Percentiles rank a stretch among this genome's conserved stretches.
Conservation (phyloP, 2,329 filamentous ascomycete genomes). For the Chaetothyriales sp. region DNA sequence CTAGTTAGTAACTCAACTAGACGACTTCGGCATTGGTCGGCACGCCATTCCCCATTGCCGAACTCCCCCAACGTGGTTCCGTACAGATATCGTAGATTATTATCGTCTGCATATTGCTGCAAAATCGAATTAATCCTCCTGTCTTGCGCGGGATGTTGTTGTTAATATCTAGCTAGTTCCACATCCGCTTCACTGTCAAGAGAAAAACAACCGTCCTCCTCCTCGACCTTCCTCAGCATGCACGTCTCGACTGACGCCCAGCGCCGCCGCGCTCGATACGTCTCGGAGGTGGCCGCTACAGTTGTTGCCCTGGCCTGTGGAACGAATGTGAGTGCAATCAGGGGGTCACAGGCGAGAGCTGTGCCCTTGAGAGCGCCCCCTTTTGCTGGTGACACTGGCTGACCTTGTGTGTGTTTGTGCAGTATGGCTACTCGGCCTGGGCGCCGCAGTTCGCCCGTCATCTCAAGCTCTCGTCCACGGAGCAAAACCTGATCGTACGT, state of each 20-base stretch:
- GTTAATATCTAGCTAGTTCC: too few species aligned
- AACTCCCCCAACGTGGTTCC: too few species aligned
- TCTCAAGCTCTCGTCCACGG: conserved; percentile 74
- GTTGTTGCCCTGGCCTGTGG: conserved; percentile 76
- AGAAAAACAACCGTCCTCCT: not conserved
- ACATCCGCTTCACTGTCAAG: not conserved
- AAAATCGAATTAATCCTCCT: too few species aligned
- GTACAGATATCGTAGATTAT: too few species aligned
- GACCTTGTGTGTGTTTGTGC: conserved; percentile 7
- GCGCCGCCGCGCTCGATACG: conserved; percentile 42
- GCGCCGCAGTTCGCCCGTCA: conserved; percentile 84
- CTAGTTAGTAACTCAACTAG: too few species aligned
- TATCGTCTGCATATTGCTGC: too few species aligned
- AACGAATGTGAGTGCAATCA: conserved; percentile 54
- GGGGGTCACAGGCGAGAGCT: not conserved
- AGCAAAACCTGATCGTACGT: conserved; percentile 76
- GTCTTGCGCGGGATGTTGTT: too few species aligned
- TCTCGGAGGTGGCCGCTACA: conserved; percentile 75
- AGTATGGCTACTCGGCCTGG: conserved; percentile 99
- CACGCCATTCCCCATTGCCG: too few species aligned
- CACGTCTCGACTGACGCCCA: conserved; percentile 13
- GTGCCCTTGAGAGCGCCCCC: not conserved
- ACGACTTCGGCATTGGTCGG: too few species aligned
- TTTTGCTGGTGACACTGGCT: not conserved
- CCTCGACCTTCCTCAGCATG: not conserved